A percentile compares a stretch with the other conserved stretches of the same genome.
These are phyloP conservation scores for Apiospora rasikravindrae DNA, from an alignment of 2,329 filamentous ascomycete species.

Conservation along the genomic window DNA sequence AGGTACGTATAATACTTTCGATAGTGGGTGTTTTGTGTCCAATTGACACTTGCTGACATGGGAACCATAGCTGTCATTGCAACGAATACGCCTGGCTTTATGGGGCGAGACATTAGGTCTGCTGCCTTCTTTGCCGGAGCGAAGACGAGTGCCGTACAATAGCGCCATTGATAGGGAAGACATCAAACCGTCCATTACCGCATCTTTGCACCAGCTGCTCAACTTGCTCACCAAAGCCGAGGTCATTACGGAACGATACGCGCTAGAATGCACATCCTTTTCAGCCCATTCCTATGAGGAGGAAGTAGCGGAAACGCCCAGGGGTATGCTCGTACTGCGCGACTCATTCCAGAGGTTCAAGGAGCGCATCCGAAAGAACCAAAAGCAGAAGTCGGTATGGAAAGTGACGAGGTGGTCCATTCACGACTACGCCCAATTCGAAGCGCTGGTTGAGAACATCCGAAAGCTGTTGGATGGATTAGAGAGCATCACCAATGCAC, in stretches of 20 bases:
- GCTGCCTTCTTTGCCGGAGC: background rate
- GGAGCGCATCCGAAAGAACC: constrained; percentile 24
- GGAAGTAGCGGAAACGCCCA: constrained; percentile 16
- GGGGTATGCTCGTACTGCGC: constrained; percentile 28
- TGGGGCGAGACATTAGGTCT: constrained; percentile 29
- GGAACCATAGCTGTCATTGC: constrained; percentile 22
- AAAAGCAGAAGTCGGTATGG: constrained; percentile 29
- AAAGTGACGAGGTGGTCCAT: constrained; percentile 31
- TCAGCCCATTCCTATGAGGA: background rate
- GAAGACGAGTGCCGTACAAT: background rate
- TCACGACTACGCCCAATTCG: constrained; percentile 29
- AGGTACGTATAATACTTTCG: constrained; percentile 6
- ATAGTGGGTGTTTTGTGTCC: no score
- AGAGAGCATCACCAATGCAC: background rate
- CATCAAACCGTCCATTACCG: background rate
- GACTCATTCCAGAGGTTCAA: constrained; percentile 30
- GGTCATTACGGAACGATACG: background rate
- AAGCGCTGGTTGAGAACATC: constrained; percentile 26
- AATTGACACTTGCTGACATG: background rate
- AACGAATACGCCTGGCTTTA: constrained; percentile 22
- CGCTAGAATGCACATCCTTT: background rate
- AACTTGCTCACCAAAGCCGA: background rate
- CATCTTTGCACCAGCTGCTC: background rate
- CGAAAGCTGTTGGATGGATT: constrained; percentile 28
- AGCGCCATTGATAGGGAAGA: background rate